A percentile compares a stretch with the other conserved stretches of the same genome.
phyloP scores from a whole-genome alignment of 305 asterid species.

The Stenogyne calaminthoides region DNA sequence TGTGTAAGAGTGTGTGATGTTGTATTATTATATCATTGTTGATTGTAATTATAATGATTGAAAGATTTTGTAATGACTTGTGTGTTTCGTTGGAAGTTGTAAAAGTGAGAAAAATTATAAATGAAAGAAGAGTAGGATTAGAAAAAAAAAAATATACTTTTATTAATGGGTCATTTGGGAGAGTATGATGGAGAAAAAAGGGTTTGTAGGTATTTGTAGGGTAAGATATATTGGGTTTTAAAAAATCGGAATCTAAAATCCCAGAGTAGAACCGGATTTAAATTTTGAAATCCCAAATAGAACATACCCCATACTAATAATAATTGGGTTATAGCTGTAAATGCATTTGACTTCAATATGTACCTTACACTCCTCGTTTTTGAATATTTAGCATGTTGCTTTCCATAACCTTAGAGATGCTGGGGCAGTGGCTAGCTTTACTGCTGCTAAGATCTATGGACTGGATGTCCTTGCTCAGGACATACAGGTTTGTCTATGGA shows the following conservation, averaged over 20 bases:
- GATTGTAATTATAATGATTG: background rate
- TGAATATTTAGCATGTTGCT: slow-evolving; percentile 65
- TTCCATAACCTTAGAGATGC: slow-evolving; percentile 77
- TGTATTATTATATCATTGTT: background rate
- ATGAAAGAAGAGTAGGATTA: background rate
- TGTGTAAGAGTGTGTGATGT: background rate
- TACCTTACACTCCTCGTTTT: slow-evolving; percentile 22
- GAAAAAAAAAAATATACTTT: background rate
- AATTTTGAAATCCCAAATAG: background rate
- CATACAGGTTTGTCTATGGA: slow-evolving; percentile 71
- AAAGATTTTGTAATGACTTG: background rate
- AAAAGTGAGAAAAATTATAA: background rate
- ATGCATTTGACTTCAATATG: slow-evolving; percentile 14
- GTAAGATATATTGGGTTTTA: background rate
- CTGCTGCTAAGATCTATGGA: slow-evolving; percentile 79
- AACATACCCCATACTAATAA: background rate
- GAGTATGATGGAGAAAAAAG: background rate
- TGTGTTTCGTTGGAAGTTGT: background rate
- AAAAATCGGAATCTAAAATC: background rate
- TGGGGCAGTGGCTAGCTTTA: slow-evolving; percentile 96
- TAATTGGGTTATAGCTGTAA: background rate
- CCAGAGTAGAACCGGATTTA: background rate
- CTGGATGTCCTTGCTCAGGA: slow-evolving; percentile 88
- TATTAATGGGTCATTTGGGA: background rate
- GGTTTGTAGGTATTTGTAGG: background rate